phyloP scores from a whole-genome alignment of 2,329 filamentous ascomycete genomes.

The Saccharata proteae region DNA sequence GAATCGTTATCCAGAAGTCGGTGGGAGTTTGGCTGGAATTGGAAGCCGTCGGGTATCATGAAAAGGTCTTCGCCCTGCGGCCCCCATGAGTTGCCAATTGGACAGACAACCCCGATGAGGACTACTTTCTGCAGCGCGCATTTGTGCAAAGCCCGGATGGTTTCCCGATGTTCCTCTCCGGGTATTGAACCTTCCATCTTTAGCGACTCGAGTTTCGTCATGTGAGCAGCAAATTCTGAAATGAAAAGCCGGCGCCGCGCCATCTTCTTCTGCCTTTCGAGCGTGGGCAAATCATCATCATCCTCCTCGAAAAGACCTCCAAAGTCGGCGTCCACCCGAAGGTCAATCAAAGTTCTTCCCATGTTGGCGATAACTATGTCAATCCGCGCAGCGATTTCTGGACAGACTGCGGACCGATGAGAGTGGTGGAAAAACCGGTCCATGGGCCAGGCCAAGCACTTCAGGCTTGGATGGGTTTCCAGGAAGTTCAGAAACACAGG shows the following conservation, averaged over 20 bases:
- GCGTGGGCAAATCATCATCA: conserved; percentile 16
- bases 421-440: conserved; percentile 32
- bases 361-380: conserved; percentile 26
- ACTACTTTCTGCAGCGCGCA: conserved; percentile 33
- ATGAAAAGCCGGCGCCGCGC: conserved; percentile 27
- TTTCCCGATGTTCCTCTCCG: conserved; percentile 34
- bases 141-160: conserved; percentile 28
- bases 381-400: conserved; percentile 11
- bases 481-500: conserved; percentile 29
- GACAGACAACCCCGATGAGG: conserved; percentile 31
- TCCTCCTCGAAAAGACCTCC: conserved; percentile 10
- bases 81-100: conserved; percentile 35
- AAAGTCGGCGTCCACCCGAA: conserved; percentile 30
- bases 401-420: conserved; percentile 11
- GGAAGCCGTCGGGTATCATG: conserved; percentile 1
- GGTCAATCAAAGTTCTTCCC: conserved; percentile 25
- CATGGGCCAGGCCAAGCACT: conserved; percentile 35
- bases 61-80: conserved; percentile 16
- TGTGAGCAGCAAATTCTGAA: conserved; percentile 27
- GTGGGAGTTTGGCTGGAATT: neutral
- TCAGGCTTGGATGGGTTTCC: conserved; percentile 30
- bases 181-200: conserved; percentile 37
- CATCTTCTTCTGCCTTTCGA: conserved; percentile 12
- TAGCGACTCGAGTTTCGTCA: conserved; percentile 30
- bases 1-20: conserved; percentile 15